phyloP scores from a whole-genome alignment of 495 filamentous ascomycete genomes.

The Tuber magnatum region DNA sequence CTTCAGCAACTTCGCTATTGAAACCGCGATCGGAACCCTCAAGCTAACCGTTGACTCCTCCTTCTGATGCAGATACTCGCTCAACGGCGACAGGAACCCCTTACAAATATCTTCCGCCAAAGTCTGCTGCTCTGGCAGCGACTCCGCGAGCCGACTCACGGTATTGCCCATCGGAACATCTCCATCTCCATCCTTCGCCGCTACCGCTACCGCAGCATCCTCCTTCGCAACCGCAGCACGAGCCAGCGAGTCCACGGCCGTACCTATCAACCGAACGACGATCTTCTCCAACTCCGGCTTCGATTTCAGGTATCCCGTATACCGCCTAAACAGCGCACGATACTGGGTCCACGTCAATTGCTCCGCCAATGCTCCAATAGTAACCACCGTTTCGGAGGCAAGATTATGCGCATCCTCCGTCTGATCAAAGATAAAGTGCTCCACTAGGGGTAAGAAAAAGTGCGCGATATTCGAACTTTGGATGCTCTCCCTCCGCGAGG shows the following conservation, averaged over 20 bases:
- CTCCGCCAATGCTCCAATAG: slow-evolving; percentile 63
- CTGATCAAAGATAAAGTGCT: slow-evolving; percentile 84
- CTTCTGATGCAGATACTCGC: slow-evolving; percentile 80
- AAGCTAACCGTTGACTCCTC: slow-evolving; percentile 87
- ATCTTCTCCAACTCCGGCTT: slow-evolving; percentile 81
- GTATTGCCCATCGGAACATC: slow-evolving; percentile 40
- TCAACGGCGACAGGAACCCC: slow-evolving; percentile 67
- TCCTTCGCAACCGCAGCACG: slow-evolving; percentile 17
- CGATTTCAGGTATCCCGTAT: slow-evolving; percentile 66
- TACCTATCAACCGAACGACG: slow-evolving; percentile 71
- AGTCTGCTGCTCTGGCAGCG: slow-evolving; percentile 62
- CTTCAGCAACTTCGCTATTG: slow-evolving; percentile 74
- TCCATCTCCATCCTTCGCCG: slow-evolving; percentile 34
- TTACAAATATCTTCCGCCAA: slow-evolving; percentile 65
- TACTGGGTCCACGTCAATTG: slow-evolving; percentile 90
- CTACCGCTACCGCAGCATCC: slow-evolving; percentile 1
- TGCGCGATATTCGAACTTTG: slow-evolving; percentile 69
- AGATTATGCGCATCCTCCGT: slow-evolving; percentile 76
- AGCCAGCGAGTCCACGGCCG: slow-evolving; percentile 66
- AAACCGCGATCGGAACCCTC: slow-evolving; percentile 78
- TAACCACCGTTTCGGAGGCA: slow-evolving; percentile 68
- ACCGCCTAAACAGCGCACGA: slow-evolving; percentile 70
- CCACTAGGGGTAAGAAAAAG: slow-evolving; percentile 82
- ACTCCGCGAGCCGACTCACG: slow-evolving; percentile 50
- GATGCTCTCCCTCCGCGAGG: slow-evolving; percentile 56